Base-by-base conservation (phyloP, 352 stramenopile genomes). In the Pythium biforme region DNA sequence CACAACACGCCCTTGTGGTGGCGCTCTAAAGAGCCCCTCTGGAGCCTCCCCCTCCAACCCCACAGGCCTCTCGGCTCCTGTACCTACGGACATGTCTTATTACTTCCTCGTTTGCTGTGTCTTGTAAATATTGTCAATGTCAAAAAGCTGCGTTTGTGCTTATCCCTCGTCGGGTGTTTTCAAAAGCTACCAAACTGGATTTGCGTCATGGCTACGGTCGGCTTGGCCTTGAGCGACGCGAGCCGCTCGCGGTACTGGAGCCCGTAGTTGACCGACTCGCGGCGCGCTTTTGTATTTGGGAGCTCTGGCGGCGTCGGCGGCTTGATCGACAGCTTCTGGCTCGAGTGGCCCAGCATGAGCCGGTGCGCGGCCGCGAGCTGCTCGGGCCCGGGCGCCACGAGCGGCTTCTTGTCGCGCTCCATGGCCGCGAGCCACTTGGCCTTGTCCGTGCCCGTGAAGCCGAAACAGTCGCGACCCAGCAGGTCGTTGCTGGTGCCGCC, bases 311-410 rank as follows among this genome's bases (percentile, higher is more conserved):
- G 85, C 2, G 81, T 89, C 17, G 86, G 86, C 31, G 80, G 83
- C 29, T 89, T 90, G 55, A 92, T 80, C 23, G 79, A 87, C 17
- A 85, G 64, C 55, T 89, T 91, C 57, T 92, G 83, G 64, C 86
- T 94, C 26, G 86, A 92, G 49, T 94, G 83, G 9, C 86, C 86
- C 17, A 94, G 70, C 86, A 94, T 94, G 41, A 94, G 54, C 19
- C 86, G 81, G 53, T 92, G 81, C 37, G 83, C 86, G 8, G 80
- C 79, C n/a, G 86, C 86, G 12, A 89, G 59, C 56, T 94, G 86
- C 60, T 88, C 86, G 1, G 86, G 80, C 0, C 80, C 74, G 7
- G 86, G 86, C 15, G 84, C 77, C 14, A 76, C 72, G 10, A 88
- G 64, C 14, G 82, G 70, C 23, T 89, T 90, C 66, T 88, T 90